Conservation (phyloP, 306 rosid species). For the Malus fusca region DNA sequence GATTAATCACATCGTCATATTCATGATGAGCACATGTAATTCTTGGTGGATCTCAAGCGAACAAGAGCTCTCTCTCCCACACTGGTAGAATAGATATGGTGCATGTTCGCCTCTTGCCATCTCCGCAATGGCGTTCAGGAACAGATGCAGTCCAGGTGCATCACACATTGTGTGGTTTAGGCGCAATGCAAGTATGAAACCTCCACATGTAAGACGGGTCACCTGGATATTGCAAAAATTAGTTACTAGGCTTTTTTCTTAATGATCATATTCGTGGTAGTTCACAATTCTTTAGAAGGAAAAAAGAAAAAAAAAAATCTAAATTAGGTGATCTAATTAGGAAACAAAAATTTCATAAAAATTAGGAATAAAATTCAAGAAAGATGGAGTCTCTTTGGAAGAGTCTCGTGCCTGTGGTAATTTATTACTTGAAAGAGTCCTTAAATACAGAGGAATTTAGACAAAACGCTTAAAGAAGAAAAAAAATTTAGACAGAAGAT, state of each 20-base stretch:
- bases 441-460: too few relatives aligned
- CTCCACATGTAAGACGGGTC: conserved; percentile 25
- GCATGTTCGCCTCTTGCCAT: conserved; percentile 1
- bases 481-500: too few relatives aligned
- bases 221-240: background rate
- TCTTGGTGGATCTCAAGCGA: conserved; percentile 20
- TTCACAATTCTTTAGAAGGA: background rate
- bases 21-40: conserved; percentile 13
- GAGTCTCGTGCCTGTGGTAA: too few relatives aligned
- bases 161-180: conserved; percentile 28
- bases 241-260: background rate
- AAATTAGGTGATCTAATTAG: too few relatives aligned
- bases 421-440: too few relatives aligned
- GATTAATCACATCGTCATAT: background rate
- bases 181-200: conserved; percentile 26
- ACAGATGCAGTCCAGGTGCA: background rate
- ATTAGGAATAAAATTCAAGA: too few relatives aligned
- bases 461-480: too few relatives aligned
- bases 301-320: too few relatives aligned
- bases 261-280: background rate
- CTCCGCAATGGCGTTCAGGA: conserved; percentile 20
- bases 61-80: conserved; percentile 27
- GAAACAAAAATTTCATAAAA: too few relatives aligned
- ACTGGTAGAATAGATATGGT: conserved; percentile 16
- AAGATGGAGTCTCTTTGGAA: too few relatives aligned